phyloP scores from a whole-genome alignment of 2,329 filamentous ascomycete genomes.

The Colletotrichum tropicale region DNA sequence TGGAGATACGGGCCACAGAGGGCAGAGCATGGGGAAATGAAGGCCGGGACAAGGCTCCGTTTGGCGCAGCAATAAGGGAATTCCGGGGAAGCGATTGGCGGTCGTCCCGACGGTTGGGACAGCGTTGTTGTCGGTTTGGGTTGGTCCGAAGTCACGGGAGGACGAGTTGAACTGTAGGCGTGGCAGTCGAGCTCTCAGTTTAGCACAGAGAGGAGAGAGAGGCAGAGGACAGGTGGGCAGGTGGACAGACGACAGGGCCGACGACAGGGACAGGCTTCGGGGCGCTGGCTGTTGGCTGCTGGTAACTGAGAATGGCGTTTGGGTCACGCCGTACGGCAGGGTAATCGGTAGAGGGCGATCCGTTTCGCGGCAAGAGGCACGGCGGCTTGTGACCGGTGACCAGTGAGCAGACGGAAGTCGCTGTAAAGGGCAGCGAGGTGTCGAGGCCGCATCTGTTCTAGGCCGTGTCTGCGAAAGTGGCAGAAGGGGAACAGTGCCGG shows the following conservation, averaged over 20 bases:
- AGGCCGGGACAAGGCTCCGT: conserved; percentile 5
- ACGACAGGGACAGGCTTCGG: conserved; percentile 1
- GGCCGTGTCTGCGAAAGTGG: conserved; percentile 6
- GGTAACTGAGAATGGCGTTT: neutral
- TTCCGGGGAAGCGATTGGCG: conserved; percentile 16
- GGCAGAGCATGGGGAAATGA: neutral
- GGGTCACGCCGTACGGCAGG: neutral
- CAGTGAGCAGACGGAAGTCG: neutral
- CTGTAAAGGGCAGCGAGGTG: conserved; percentile 14
- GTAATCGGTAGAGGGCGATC: conserved; percentile 8
- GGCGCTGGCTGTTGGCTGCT: neutral
- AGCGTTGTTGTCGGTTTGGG: neutral
- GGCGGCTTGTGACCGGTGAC: conserved; percentile 9
- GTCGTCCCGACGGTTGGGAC: conserved; percentile 13
- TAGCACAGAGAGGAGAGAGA: neutral
- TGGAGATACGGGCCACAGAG: neutral
- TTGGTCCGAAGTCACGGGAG: conserved; percentile 12
- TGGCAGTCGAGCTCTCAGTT: neutral
- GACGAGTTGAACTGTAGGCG: neutral
- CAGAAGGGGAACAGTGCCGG: conserved; percentile 19
- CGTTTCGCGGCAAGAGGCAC: conserved; percentile 16
- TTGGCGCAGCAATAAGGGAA: neutral
- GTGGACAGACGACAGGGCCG: neutral
- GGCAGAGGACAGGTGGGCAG: conserved; percentile 6
- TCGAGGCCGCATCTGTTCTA: conserved; percentile 6